Evolutionary conservation across 2,329 filamentous ascomycete species (phyloP).

Genomic region (Alternaria triticimaculans): DNA sequence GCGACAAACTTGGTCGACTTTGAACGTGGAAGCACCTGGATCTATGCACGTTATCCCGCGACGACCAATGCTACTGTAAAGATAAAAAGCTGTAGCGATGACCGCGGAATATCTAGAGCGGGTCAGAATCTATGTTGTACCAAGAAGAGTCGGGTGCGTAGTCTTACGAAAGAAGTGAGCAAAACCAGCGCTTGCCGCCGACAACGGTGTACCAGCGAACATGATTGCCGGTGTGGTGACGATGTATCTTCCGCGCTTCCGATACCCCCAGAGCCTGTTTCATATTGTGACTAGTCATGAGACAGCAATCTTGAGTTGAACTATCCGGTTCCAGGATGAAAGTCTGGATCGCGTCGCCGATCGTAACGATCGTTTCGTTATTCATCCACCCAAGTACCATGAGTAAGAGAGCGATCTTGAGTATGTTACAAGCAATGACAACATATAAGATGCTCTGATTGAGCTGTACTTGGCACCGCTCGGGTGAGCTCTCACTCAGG

Average conservation of each 20-base stretch:
- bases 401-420: accelerated
- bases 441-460: not conserved
- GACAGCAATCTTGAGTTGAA: accelerated
- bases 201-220: not conserved
- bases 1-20: too few species aligned
- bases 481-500: not conserved
- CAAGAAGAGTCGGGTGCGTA: not conserved
- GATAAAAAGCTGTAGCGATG: too few species aligned
- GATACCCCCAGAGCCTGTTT: too few species aligned
- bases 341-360: not conserved
- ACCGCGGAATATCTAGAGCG: too few species aligned
- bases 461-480: not conserved
- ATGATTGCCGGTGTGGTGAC: accelerated
- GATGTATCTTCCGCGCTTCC: accelerated
- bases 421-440: not conserved
- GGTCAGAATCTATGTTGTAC: too few species aligned
- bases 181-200: not conserved
- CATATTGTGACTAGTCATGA: too few species aligned
- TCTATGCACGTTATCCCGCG: too few species aligned
- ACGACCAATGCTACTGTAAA: too few species aligned
- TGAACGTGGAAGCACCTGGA: too few species aligned
- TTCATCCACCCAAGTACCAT: not conserved
- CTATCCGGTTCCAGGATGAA: not conserved
- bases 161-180: not conserved
- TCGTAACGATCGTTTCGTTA: not conserved